Evolutionary conservation across 148 eudicot species (phyloP).

Genomic region (Tetragonia tetragonoides): DNA sequence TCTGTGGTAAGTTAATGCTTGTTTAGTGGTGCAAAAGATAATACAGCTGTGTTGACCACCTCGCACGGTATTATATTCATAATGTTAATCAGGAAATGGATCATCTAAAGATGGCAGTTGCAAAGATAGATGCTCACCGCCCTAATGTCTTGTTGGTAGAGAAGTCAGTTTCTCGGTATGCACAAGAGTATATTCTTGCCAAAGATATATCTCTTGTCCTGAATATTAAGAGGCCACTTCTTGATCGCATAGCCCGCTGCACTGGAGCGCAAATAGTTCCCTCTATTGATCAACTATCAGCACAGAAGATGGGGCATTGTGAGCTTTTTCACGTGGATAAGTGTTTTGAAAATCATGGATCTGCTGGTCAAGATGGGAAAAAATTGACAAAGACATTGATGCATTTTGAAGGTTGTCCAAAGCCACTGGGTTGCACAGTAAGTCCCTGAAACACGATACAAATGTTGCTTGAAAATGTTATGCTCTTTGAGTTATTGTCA

Average conservation of each 20-base stretch:
- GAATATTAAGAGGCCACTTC: slow-evolving; percentile 82
- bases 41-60: neutral
- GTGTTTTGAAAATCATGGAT: slow-evolving; percentile 74
- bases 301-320: slow-evolving; percentile 74
- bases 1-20: neutral
- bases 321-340: slow-evolving; percentile 80
- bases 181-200: slow-evolving; percentile 86
- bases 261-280: slow-evolving; percentile 90
- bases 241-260: slow-evolving; percentile 99
- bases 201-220: slow-evolving; percentile 88
- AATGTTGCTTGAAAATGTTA: neutral
- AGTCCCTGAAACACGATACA: slow-evolving; percentile 32
- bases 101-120: slow-evolving; percentile 98
- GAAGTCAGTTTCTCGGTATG: slow-evolving; percentile 94
- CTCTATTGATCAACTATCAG: slow-evolving; percentile 84
- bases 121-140: slow-evolving; percentile 79
- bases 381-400: slow-evolving; percentile 82
- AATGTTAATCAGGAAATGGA: slow-evolving; percentile 74
- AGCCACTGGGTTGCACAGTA: slow-evolving; percentile 96
- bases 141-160: slow-evolving; percentile 89
- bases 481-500: neutral
- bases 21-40: neutral
- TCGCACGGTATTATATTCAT: slow-evolving; percentile 1
- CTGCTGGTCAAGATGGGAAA: slow-evolving; percentile 77
- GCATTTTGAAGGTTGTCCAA: slow-evolving; percentile 99